Evolutionary conservation across 1,139 yeast genomes (phyloP).

Genomic region (Blastobotrys illinoisensis): DNA sequence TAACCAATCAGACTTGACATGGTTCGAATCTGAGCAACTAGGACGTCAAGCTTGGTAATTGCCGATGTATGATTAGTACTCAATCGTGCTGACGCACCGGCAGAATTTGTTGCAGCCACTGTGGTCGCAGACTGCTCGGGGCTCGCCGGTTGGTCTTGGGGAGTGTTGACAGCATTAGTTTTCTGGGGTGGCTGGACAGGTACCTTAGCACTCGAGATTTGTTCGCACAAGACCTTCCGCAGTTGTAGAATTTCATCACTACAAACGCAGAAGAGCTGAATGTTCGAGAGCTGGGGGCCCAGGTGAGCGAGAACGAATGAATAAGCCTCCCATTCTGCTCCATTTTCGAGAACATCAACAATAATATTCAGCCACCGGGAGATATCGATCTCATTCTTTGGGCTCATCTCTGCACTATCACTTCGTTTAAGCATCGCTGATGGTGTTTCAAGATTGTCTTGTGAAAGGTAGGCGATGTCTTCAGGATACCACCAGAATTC

Average conservation of each 20-base stretch:
- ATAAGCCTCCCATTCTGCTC: conserved; percentile 65
- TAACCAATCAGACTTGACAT: conserved; percentile 67
- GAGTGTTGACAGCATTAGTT: conserved; percentile 27
- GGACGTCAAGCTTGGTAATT: conserved; percentile 55
- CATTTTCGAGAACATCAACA: conserved; percentile 43
- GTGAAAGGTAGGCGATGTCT: conserved; percentile 43
- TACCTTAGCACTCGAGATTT: conserved; percentile 38
- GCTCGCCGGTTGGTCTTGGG: conserved; percentile 28
- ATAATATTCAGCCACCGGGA: conserved; percentile 50
- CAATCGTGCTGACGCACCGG: not conserved
- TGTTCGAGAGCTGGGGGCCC: conserved; percentile 65
- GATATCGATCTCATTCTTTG: conserved; percentile 38
- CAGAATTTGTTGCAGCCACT: not conserved
- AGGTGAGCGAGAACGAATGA: conserved; percentile 64
- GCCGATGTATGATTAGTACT: conserved; percentile 2
- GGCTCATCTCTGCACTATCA: conserved; percentile 1
- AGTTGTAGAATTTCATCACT: conserved; percentile 44
- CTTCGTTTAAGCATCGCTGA: conserved; percentile 26
- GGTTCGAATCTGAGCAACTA: conserved; percentile 60
- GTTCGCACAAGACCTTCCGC: conserved; percentile 53
- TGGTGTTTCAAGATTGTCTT: conserved; percentile 30
- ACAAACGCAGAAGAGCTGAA: conserved; percentile 47
- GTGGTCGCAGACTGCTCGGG: not conserved
- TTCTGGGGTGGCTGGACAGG: conserved; percentile 29
- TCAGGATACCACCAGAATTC: conserved; percentile 62